Base-by-base conservation (phyloP, 306 rosid genomes). In the Astragalus membranaceus region DNA sequence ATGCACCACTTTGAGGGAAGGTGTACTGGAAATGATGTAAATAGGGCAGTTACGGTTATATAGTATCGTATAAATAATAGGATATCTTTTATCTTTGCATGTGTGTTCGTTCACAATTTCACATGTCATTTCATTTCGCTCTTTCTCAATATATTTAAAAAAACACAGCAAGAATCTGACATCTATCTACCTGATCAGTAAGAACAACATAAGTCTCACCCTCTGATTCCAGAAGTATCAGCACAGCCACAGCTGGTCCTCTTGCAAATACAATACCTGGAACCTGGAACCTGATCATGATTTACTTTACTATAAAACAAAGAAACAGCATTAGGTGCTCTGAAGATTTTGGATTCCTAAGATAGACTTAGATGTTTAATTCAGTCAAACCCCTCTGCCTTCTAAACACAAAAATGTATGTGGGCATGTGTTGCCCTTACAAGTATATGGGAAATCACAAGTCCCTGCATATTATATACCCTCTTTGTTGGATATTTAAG, bases 251-350 rank as follows among this genome's bases (percentile, higher is more conserved):
- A 71, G 97, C 97, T 35, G 98, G 94, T 81, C 98, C 97, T 74
- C 98, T 82, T 12, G 98, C 96, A 87, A 93, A 93, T 60, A 90
- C 97, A 61, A 90, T 85, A 50, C 98, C 98, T 79, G 97, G 98
- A 82, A 50, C 98, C 98, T 79, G 97, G 98, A 82, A 93, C 82
- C 98, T 93, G 82, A 75, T 50, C 47, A 80, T 5, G 60, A 64
- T 80, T 74, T 71, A 85, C 76, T 82, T 78, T 57, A 77, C 65
- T 76, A 50, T 69, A 62, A 75, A 75, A 64, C 58, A 80, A 71
- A 43, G 33, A 79, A 74, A 82, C 66, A 64, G 49, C 26, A 72
- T 65, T 37, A 69, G 75, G 72, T 43, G 79, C 12, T 43, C 33
- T 9, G 7, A 42, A 48, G 47, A 73, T 73, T 60, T 51, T 13